Conservation (phyloP, 202 grass and related monocot species). For the Saccharum hybrid region DNA sequence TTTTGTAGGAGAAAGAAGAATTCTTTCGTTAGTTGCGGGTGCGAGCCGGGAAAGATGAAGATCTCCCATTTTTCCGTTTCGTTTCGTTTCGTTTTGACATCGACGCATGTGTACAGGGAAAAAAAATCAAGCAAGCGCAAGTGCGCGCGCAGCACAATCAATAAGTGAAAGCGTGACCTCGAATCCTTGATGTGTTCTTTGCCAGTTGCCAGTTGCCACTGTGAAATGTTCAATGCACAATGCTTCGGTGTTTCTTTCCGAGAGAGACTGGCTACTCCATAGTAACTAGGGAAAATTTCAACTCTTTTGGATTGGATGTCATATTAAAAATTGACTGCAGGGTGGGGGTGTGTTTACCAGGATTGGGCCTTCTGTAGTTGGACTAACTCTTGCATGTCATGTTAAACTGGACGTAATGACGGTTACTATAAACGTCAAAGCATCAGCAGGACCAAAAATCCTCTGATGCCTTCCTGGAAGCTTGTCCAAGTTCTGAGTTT, state of each 20-base stretch:
- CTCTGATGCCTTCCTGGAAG: background rate
- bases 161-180: conserved; percentile 7
- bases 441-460: background rate
- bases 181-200: conserved; percentile 8
- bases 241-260: background rate
- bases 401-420: background rate
- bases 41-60: background rate
- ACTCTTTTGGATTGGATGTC: background rate
- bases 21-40: conserved; percentile 52
- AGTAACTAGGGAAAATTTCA: background rate
- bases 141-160: conserved; percentile 13
- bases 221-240: background rate
- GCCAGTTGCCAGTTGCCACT: background rate
- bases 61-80: background rate
- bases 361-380: background rate
- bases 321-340: too few species aligned
- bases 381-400: background rate
- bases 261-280: background rate
- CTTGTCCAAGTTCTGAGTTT: background rate
- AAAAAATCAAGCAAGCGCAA: conserved; percentile 35
- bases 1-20: conserved; percentile 47
- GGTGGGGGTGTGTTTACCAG: too few species aligned
- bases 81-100: background rate
- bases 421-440: conserved; percentile 31
- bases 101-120: conserved; percentile 39